Base-by-base conservation (phyloP, 23 red algal species). In the Chondrus crispus region DNA sequence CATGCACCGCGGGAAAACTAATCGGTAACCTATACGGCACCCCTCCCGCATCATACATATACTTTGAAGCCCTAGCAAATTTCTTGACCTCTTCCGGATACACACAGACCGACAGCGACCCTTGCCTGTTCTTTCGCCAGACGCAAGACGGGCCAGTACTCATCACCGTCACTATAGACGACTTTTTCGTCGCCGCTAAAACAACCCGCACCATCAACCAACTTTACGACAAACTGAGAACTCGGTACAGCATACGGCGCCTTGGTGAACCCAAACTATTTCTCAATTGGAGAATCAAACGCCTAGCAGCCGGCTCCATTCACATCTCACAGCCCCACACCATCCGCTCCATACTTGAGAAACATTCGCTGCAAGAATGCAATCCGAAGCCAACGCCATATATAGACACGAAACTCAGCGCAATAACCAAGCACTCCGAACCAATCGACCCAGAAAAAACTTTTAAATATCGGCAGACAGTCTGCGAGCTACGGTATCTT, bases 251-350 rank as follows among this genome's bases (percentile, higher is more conserved):
- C 12, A 12, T 71, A 22, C 18, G 64, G 11, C 29, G 64, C 29
- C 64, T 71, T 28, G 64, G 64, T 12, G 64, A 71, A 32, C 64
- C 64, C 20, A 71, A 71, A 32, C 64, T n/a, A 18, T 71, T 71
- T 28, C 32, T 32, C 18, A 22, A 71, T 28, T 71, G 64, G 64
- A 14, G 50, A 54, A 54, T 54, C 50, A 20, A 54, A 54, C 50
- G 50, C 50, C 20, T 54, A 12, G 12, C 12, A 29, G 11, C 30
- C 10, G 79, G 49, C 4, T 43, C 50, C 12, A 83, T 83, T 40
- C 79, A 83, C 52, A 83, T 83, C 8, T 63, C 49, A 4, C 79
- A 63, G 44, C 52, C 79, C 11, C 79, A 83, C 52, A 63, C 26
- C 10, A 63, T 83, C 9, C 6, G 33, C 50, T 13, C 8, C 50